Evolutionary conservation across 2,329 filamentous ascomycete genomes (phyloP), one percentile per base, ranked within the genome.

Genomic region (Trichoderma endophyticum): DNA sequence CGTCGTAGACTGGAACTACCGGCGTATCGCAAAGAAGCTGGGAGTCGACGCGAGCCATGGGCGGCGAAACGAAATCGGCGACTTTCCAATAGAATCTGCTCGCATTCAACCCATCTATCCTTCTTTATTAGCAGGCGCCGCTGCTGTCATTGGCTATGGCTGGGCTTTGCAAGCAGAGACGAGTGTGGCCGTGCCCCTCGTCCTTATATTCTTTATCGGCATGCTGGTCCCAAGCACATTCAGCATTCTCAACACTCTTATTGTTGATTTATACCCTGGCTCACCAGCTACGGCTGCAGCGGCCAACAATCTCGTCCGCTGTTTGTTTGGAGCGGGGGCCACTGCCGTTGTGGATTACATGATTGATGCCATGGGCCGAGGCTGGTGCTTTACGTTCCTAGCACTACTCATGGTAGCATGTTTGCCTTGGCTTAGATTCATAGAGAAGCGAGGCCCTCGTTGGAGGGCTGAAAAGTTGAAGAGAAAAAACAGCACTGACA

Each of bases 1-100:
- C 74, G 77, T 88, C 6, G 81, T 88, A 62, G 87, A 89, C 79
- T 90, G 88, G 85, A 94, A 94, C 79, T 97, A 93, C 79, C 86
- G 89, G 7, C 87, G 91, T 51, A 86, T 90, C 61, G 92, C 92
- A 1, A 84, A 83, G 63, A 85, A 86, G 36, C 82, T 91, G 18
- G 89, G 89, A 6, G 83, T 94, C 71, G 82, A 83, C 2, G 87
- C 93, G 74, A 87, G 88, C 73, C 86, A 84, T 72, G 89, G 87
- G 74, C 87, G 88, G 11, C 86, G 86, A 24, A 83, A 86, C 73
- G 83, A 88, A 74, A 79, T 88, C 61, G 78, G 79, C 6, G 80
- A 82, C 24, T 89, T 88, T 69, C 88, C 87, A 8, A 86, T 89
- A 61, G 88, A 89, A 76, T 81, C 81, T 36, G 87, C 85, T 0